Evolutionary conservation across 208 protist genomes (phyloP).

Genomic region (Leptomonas pyrrhocoris): DNA sequence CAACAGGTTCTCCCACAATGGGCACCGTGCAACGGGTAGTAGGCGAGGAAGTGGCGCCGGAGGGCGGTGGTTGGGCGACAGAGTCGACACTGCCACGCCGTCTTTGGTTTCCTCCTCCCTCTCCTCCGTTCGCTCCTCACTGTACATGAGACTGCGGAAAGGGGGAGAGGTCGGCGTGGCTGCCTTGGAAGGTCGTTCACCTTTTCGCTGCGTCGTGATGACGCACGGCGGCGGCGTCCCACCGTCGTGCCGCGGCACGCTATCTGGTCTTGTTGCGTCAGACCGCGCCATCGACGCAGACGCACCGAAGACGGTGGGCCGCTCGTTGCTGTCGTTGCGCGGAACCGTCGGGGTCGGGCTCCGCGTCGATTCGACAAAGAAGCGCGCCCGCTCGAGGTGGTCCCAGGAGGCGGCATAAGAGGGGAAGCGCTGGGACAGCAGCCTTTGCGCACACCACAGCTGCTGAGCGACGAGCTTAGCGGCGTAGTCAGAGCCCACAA

Average conservation of each 20-base stretch:
- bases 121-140: constrained; percentile 7
- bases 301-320: neutral
- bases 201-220: constrained; percentile 25
- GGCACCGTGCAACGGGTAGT: constrained; percentile 15
- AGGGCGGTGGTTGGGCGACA: constrained; percentile 8
- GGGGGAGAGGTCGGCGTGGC: neutral
- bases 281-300: neutral
- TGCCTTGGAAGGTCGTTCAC: constrained; percentile 16
- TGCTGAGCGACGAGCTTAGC: constrained; percentile 39
- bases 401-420: constrained; percentile 36
- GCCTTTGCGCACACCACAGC: constrained; percentile 37
- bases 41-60: constrained; percentile 3
- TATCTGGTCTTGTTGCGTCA: neutral
- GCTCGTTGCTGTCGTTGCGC: constrained; percentile 18
- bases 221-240: constrained; percentile 23
- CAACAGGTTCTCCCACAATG: constrained; percentile 26
- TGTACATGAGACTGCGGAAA: constrained; percentile 22
- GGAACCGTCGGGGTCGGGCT: constrained; percentile 44
- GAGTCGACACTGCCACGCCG: neutral
- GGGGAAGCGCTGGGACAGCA: constrained; percentile 47
- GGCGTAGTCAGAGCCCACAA: constrained; percentile 21
- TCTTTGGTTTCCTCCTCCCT: neutral
- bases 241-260: constrained; percentile 6
- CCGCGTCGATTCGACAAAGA: constrained; percentile 23
- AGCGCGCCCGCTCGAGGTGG: constrained; percentile 32